Evolutionary conservation across 2,329 filamentous ascomycete genomes (phyloP).

Genomic region (Sclerotinia borealis): DNA sequence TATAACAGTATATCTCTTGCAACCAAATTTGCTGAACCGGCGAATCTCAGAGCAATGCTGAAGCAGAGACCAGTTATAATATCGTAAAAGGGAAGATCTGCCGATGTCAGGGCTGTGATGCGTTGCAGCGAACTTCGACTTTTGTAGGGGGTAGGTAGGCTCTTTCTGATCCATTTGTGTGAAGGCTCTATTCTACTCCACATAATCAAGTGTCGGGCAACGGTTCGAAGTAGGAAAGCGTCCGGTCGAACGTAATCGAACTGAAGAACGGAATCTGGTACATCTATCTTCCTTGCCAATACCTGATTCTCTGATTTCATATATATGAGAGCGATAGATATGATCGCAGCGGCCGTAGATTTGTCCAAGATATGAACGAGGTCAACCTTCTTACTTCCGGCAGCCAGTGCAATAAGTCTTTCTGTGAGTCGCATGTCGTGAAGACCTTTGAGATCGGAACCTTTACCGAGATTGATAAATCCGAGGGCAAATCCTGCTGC

Average conservation of each 20-base stretch:
- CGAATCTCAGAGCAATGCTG: conserved; percentile 65
- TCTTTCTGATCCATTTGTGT: conserved; percentile 67
- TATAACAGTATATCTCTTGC: conserved; percentile 77
- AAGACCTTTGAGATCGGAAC: conserved; percentile 77
- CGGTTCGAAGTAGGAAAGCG: conserved; percentile 80
- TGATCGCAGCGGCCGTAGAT: conserved; percentile 85
- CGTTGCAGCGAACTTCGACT: conserved; percentile 52
- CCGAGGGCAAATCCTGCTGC: conserved; percentile 91
- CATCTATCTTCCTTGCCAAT: conserved; percentile 84
- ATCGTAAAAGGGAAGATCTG: conserved; percentile 87
- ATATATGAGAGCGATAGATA: conserved; percentile 86
- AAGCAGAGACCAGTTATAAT: conserved; percentile 87
- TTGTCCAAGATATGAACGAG: conserved; percentile 90
- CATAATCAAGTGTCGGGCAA: conserved; percentile 86
- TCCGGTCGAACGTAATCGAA: conserved; percentile 96
- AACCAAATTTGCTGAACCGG: conserved; percentile 61
- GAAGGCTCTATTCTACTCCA: conserved; percentile 78
- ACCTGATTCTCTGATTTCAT: conserved; percentile 92
- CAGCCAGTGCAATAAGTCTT: conserved; percentile 76
- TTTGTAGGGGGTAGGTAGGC: conserved; percentile 66
- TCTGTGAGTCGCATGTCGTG: conserved; percentile 93
- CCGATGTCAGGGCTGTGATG: conserved; percentile 61
- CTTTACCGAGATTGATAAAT: conserved; percentile 90
- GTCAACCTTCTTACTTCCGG: conserved; percentile 84
- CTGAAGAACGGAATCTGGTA: conserved; percentile 82